Percentiles rank a stretch among this genome's conserved stretches.
Evolutionary conservation across 257 asterid genomes (phyloP).

Genomic region (Paulownia fortunei): DNA sequence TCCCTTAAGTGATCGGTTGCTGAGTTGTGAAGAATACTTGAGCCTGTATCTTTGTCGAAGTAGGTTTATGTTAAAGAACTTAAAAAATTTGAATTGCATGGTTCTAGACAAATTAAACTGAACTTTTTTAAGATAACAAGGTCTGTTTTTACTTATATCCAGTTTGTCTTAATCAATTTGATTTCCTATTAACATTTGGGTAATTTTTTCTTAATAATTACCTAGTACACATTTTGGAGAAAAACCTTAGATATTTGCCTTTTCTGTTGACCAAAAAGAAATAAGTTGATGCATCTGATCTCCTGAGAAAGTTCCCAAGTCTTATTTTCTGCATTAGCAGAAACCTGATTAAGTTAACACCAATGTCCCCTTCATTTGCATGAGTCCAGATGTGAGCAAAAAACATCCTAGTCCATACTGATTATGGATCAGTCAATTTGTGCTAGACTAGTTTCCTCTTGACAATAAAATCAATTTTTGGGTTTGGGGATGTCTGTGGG

Average conservation of each 20-base stretch:
- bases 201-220: neutral
- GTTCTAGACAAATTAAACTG: neutral
- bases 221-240: neutral
- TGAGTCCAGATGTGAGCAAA: neutral
- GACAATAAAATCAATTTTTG: neutral
- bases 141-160: neutral
- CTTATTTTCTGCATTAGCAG: neutral
- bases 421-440: neutral
- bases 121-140: neutral
- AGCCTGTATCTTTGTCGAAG: neutral
- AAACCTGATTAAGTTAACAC: neutral
- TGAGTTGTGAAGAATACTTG: neutral
- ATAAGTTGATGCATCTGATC: neutral
- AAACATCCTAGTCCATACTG: neutral
- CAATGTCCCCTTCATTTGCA: neutral
- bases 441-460: neutral
- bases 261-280: neutral
- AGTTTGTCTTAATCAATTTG: neutral
- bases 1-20: constrained; percentile 19
- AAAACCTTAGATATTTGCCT: neutral
- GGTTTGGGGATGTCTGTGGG: neutral
- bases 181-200: neutral
- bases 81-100: constrained; percentile 13
- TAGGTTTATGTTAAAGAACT: constrained; percentile 9
- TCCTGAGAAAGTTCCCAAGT: neutral